phyloP scores from a whole-genome alignment of 176 grass and related monocot species.

The Hyparrhenia diplandra region DNA sequence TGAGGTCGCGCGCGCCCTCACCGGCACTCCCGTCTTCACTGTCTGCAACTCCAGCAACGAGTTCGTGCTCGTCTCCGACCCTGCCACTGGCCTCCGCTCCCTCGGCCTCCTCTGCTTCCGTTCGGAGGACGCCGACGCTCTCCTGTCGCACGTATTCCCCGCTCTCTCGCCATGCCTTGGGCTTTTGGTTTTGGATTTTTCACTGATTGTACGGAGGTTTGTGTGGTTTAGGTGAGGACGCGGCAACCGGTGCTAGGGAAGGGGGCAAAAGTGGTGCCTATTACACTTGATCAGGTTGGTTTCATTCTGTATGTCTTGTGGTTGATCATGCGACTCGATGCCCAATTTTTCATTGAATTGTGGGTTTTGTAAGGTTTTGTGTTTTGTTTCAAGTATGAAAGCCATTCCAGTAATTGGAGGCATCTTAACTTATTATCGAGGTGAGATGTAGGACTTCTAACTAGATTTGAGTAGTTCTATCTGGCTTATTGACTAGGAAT shows the following conservation, averaged over 20 bases:
- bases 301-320: constrained; percentile 4
- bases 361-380: neutral
- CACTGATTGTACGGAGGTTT: constrained; percentile 15
- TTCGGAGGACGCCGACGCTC: constrained; percentile 67
- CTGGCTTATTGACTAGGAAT: neutral
- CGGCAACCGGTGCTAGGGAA: constrained; percentile 73
- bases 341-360: neutral
- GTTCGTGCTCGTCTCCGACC: constrained; percentile 93
- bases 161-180: neutral
- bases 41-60: constrained; percentile 88
- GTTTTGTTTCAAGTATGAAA: neutral
- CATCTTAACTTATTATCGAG: neutral
- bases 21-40: constrained; percentile 78
- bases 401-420: neutral
- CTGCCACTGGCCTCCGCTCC: constrained; percentile 67
- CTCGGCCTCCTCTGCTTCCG: constrained; percentile 87
- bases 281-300: constrained; percentile 90
- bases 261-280: constrained; percentile 81
- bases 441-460: neutral
- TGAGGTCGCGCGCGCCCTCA: constrained; percentile 64
- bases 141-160: constrained; percentile 57
- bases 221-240: constrained; percentile 54
- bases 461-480: neutral
- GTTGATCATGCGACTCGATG: neutral
- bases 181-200: constrained; percentile 1